phyloP scores from a whole-genome alignment of 495 filamentous ascomycete species.

The Hypoxylon intermedium region DNA sequence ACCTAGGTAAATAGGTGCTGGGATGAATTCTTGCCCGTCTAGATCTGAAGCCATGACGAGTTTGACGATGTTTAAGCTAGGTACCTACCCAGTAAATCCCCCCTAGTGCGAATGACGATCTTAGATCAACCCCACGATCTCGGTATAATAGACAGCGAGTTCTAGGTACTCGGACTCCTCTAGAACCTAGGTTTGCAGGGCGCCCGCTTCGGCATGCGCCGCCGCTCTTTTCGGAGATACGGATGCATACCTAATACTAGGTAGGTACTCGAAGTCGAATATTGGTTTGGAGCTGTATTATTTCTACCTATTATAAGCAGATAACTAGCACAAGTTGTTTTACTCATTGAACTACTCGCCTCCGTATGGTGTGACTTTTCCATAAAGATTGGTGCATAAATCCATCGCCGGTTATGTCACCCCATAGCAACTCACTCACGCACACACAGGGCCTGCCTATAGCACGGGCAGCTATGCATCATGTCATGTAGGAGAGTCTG shows the following conservation, averaged over 20 bases:
- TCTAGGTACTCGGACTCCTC: slow-evolving; percentile 5
- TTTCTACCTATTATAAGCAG: no score
- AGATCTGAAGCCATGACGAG: no score
- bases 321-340: no score
- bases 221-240: slow-evolving; percentile 16
- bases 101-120: no score
- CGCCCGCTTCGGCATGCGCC: slow-evolving; percentile 27
- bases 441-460: slow-evolving; percentile 26
- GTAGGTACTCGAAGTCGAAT: not conserved
- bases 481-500: slow-evolving; percentile 20
- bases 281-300: no score
- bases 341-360: not conserved
- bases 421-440: slow-evolving; percentile 17
- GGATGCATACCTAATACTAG: not conserved
- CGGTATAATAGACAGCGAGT: slow-evolving; percentile 33
- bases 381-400: slow-evolving; percentile 22
- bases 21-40: no score
- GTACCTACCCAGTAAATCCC: no score
- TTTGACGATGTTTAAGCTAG: no score
- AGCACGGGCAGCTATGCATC: slow-evolving; percentile 20
- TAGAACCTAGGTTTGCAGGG: slow-evolving; percentile 16
- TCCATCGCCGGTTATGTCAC: slow-evolving; percentile 30
- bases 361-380: no score
- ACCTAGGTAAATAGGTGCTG: no score
- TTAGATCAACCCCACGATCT: slow-evolving; percentile 36